A percentile compares a stretch with the other conserved stretches of the same genome.
These are phyloP conservation scores for Phlyctochytrium bullatum DNA, from an alignment of 192 early-diverging fungal genomes.

Conservation along the genomic window DNA sequence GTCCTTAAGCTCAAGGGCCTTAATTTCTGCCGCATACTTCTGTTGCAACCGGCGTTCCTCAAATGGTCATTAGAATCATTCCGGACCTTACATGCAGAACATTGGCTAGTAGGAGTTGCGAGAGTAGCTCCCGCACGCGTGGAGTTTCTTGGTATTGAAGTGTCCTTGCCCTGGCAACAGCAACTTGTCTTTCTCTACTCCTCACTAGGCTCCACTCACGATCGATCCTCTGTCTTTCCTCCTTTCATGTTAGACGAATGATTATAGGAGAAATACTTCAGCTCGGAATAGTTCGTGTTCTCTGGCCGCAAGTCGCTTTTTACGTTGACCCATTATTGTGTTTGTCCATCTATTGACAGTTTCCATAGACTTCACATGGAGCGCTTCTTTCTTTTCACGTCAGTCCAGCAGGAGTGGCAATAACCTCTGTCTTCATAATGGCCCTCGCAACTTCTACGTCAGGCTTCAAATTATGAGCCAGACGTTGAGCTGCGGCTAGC, in stretches of 20 bases:
- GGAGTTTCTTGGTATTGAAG: conserved; percentile 36
- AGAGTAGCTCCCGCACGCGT: conserved; percentile 30
- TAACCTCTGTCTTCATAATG: conserved; percentile 21
- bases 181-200: conserved; percentile 28
- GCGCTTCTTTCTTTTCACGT: conserved; percentile 28
- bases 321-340: conserved; percentile 46
- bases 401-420: not conserved
- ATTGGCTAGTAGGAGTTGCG: conserved; percentile 42
- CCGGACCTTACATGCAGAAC: conserved; percentile 36
- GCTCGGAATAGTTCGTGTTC: conserved; percentile 25
- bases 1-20: conserved; percentile 8
- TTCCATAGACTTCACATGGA: conserved; percentile 38
- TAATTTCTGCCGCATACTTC: conserved; percentile 11
- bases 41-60: conserved; percentile 47
- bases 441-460: conserved; percentile 1
- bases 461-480: not conserved
- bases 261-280: conserved; percentile 2
- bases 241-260: conserved; percentile 13
- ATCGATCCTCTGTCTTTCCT: conserved; percentile 39
- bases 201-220: conserved; percentile 39
- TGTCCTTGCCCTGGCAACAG: conserved; percentile 39
- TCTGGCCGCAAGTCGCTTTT: conserved; percentile 41
- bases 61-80: not conserved
- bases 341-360: conserved; percentile 43
- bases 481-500: too few relatives aligned